phyloP scores from a whole-genome alignment of 257 asterid genomes.

The Scutellaria barbata region DNA sequence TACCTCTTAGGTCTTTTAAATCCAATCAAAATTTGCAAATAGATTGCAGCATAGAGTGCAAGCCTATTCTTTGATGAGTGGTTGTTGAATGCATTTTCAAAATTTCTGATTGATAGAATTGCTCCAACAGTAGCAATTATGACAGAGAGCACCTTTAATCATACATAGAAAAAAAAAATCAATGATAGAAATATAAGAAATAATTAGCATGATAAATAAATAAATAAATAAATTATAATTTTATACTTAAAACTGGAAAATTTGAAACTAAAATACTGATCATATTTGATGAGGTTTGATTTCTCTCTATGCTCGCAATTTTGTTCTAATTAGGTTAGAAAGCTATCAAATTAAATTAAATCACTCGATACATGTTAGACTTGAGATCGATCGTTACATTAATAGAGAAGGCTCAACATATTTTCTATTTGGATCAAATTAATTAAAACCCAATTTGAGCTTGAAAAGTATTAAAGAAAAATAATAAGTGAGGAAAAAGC shows the following conservation, averaged over 20 bases:
- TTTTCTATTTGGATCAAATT: no score
- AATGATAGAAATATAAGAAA: not conserved
- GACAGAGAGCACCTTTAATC: constrained; percentile 58
- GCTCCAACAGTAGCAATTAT: constrained; percentile 71
- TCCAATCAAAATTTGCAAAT: constrained; percentile 62
- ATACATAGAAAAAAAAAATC: not conserved
- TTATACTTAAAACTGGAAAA: not conserved
- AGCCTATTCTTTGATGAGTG: constrained; percentile 84
- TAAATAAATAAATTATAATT: not conserved
- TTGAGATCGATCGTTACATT: no score
- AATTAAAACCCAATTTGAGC: no score
- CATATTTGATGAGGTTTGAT: not conserved
- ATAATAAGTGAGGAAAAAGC: no score
- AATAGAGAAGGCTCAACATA: no score
- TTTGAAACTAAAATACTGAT: not conserved
- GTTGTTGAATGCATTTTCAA: constrained; percentile 77
- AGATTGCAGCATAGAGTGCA: constrained; percentile 76
- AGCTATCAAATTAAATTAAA: no score
- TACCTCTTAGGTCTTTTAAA: constrained; percentile 75
- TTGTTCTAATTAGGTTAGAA: no score
- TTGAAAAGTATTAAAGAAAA: no score
- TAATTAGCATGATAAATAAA: not conserved
- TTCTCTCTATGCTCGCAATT: not conserved
- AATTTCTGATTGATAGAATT: constrained; percentile 64
- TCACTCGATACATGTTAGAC: no score